Base-by-base conservation (phyloP, 306 rosid genomes). In the Medicago lupulina region DNA sequence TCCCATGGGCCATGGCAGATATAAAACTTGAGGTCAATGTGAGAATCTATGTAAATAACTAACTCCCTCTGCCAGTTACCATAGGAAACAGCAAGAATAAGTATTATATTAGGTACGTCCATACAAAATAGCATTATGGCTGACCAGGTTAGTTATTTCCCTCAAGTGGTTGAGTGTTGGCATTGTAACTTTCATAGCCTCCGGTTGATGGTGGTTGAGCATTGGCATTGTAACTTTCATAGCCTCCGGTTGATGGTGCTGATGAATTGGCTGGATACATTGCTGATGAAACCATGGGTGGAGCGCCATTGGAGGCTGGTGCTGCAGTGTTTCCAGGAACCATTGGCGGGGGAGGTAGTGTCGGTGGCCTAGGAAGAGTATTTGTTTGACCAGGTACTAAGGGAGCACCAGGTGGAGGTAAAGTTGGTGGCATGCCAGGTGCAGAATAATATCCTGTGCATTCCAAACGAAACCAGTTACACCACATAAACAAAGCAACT, bases 331-430 rank as follows among this genome's bases (percentile, higher is more conserved):
- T 82, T 50, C 89, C 85, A 7, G 83, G 86, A 76, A 40, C 81
- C 53, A 71, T n/a, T 28, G 86, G 76, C 8, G 85, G 84, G 17
- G 84, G 84, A 73, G 85, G 82, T 64, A 82, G 60, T 3, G 80
- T 55, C 50, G 89, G 86, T 13, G 86, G 86, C 60, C 89, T 76
- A 9, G 89, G 83, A 43, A 82, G 1, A 31, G 80, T 7, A 77
- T 46, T 84, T 19, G 50, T 16, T 59, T 82, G 89, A 76, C 86
- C 86, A 4, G 81, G 85, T 34, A 78, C 38, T 74, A 43, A 60
- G 39, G 89, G 86, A n/a, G 84, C 76, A 57, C 86, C 89, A 28
- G 83, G 89, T 67, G 89, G 89, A 41, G 86, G 84, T 25, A 73
- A 41, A 83, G 77, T 80, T 63, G 74, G 83, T 43, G 67, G 84